A percentile compares a stretch with the other conserved stretches of the same genome.
Conservation (phyloP, 129 eudicot genomes). For the Dittrichia graveolens region DNA sequence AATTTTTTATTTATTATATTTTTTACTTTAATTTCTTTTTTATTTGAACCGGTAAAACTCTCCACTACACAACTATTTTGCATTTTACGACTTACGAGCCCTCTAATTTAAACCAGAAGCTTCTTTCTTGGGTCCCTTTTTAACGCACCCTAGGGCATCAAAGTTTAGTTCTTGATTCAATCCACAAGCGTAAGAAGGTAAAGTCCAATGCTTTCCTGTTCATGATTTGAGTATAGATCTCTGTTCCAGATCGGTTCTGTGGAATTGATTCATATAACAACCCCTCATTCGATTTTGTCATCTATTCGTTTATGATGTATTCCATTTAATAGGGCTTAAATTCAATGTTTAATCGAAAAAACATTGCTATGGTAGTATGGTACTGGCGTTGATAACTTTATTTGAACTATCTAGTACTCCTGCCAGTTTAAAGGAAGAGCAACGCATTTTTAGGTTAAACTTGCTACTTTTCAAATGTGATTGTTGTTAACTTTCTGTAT, state of each 20-base stretch:
- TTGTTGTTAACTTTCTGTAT: slow-evolving; percentile 9
- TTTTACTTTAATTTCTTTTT: no score
- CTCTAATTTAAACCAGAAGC: no score
- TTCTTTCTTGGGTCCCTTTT: neutral
- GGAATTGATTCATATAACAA: neutral
- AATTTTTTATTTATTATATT: no score
- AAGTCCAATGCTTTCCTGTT: neutral
- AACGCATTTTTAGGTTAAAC: neutral
- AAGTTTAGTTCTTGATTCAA: neutral
- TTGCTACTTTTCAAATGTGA: neutral
- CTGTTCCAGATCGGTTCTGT: neutral
- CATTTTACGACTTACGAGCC: no score
- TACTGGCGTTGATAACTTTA: neutral
- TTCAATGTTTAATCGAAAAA: neutral
- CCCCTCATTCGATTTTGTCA: neutral
- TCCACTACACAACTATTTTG: no score
- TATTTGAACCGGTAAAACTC: no score
- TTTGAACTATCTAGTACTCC: no score
- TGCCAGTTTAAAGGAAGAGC: neutral
- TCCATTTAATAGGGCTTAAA: neutral
- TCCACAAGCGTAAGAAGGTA: slow-evolving; percentile 9
- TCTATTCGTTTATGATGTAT: neutral
- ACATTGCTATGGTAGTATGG: no score
- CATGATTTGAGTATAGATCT: neutral
- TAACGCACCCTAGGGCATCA: neutral